Conservation (phyloP, 495 filamentous ascomycete genomes). For the Neohortaea acidophila region DNA sequence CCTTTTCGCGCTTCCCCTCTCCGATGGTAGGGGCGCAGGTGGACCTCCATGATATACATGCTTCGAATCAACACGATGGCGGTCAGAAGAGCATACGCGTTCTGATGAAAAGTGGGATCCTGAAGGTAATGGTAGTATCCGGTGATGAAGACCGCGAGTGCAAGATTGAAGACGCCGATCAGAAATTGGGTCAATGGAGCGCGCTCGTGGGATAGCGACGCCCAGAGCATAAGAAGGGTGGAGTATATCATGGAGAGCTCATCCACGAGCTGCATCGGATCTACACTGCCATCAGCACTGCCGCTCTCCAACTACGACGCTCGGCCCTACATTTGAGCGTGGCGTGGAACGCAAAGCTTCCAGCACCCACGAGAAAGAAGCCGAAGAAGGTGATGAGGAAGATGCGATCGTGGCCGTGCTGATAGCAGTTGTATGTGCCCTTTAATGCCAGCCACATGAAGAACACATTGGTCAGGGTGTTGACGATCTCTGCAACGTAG, state of each 20-base stretch:
- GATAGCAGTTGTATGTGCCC: constrained; percentile 25
- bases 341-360: constrained; percentile 29
- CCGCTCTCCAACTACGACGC: constrained; percentile 13
- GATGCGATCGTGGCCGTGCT: constrained; percentile 27
- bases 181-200: constrained; percentile 37
- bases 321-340: constrained; percentile 27
- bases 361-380: constrained; percentile 27
- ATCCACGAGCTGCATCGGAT: constrained; percentile 95
- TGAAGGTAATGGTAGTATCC: constrained; percentile 88
- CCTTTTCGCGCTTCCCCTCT: constrained; percentile 21
- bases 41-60: constrained; percentile 82
- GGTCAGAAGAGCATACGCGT: constrained; percentile 71
- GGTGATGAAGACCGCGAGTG: constrained; percentile 66
- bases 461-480: constrained; percentile 29
- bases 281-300: constrained; percentile 29
- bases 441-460: constrained; percentile 27
- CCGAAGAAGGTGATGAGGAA: constrained; percentile 29
- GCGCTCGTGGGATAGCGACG: constrained; percentile 62
- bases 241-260: constrained; percentile 98
- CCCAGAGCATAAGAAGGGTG: constrained; percentile 78
- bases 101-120: constrained; percentile 85
- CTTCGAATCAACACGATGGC: constrained; percentile 57
- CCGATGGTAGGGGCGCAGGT: constrained; percentile 41
- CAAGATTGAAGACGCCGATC: constrained; percentile 45
- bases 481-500: constrained; percentile 30